Evolutionary conservation across 108 stramenopile genomes (phyloP), one percentile per base, ranked within the genome.

Genomic region (Fistulifera pelliculosa): DNA sequence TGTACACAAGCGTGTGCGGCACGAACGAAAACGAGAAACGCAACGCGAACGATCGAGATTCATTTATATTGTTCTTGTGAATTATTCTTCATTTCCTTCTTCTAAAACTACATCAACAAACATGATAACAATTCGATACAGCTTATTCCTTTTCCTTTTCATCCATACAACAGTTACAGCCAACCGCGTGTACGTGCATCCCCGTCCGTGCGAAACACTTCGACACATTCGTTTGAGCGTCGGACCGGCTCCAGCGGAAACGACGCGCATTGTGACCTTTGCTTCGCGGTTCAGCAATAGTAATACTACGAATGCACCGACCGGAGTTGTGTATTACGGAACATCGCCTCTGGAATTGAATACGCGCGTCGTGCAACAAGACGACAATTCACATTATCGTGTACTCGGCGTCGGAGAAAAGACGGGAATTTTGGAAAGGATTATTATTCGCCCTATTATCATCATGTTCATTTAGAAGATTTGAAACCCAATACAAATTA

Each of bases 401-500:
- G 38, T 55, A 18, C 52, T 47, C 1, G 18, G 58, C 1, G 24
- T 31, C 4, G 43, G 35, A 27, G 44, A 38, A n/a, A 22, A 47
- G 6, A 19, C 48, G 15, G 48, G 26, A 42, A 60, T 1, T 18
- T 58, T 31, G 43, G 52, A 26, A 26, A n/a, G 6, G 28, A 40
- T 13, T 80, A 75, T 39, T 61, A 57, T 18, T 53, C 69, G 47
- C 70, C 70, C 7, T 71, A 56, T 49, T 70, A 71, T 24, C 78
- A 83, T 64, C 83, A 84, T 55, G 68, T 89, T 56, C 54, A 57
- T 24, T 52, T 89, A 27, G 51, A 64, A 48, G 81, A 58, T 27
- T 61, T 89, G 39, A 41, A 66, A 50, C 79, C 87, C 12, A 56
- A 45, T 8, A 78, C 79, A 8, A 73, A 44, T 6, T 89, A 89